phyloP scores from a whole-genome alignment of 2,329 filamentous ascomycete genomes.

The Thermothelomyces thermophilus region DNA sequence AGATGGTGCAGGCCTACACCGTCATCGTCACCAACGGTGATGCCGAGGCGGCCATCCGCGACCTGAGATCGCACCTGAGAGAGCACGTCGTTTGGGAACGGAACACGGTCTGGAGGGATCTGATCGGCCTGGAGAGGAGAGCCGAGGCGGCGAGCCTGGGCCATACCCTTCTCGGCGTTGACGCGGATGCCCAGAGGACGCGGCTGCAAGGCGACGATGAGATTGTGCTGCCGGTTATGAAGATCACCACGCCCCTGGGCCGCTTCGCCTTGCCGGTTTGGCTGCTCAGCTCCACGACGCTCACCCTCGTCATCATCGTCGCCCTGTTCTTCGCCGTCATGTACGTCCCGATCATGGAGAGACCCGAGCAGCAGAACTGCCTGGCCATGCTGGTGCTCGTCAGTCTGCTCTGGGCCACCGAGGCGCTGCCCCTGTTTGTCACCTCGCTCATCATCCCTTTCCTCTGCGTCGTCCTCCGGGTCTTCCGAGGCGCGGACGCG shows the following conservation, averaged over 20 bases:
- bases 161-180: constrained; percentile 71
- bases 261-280: constrained; percentile 69
- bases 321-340: constrained; percentile 69
- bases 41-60: constrained; percentile 66
- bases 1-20: constrained; percentile 75
- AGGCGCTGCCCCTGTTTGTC: constrained; percentile 95
- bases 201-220: constrained; percentile 81
- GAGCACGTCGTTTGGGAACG: constrained; percentile 99
- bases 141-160: constrained; percentile 91
- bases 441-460: constrained; percentile 93
- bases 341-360: constrained; percentile 72
- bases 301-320: constrained; percentile 65
- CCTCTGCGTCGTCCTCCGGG: constrained; percentile 76
- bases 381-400: constrained; percentile 90
- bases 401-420: constrained; percentile 91
- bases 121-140: constrained; percentile 95
- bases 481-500: constrained; percentile 68
- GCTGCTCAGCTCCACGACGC: constrained; percentile 77
- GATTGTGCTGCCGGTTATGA: constrained; percentile 54
- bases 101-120: constrained; percentile 97
- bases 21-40: constrained; percentile 79
- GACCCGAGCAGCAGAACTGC: constrained; percentile 90
- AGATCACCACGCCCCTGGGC: constrained; percentile 73
- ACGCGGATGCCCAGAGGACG: constrained; percentile 59
- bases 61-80: constrained; percentile 80